Percentiles rank a stretch among this genome's conserved stretches.
phyloP scores from a whole-genome alignment of 73 alveolate species.

The Paramecium biaurelia region DNA sequence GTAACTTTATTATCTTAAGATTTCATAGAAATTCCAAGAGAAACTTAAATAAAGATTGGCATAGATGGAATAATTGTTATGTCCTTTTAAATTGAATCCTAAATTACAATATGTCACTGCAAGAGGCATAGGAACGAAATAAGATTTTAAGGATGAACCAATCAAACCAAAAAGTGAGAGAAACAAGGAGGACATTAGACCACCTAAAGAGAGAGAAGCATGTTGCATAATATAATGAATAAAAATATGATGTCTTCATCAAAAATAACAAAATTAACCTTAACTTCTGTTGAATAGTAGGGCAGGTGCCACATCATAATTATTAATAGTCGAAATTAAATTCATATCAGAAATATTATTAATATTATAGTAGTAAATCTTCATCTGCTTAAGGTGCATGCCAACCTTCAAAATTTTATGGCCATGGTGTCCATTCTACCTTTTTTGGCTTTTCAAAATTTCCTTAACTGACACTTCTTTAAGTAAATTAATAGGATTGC shows the following conservation, averaged over 20 bases:
- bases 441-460: neutral
- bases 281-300: neutral
- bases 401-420: constrained; percentile 21
- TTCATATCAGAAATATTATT: neutral
- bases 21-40: neutral
- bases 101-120: constrained; percentile 34
- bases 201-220: constrained; percentile 17
- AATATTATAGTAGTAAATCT: neutral
- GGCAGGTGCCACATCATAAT: neutral
- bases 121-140: neutral
- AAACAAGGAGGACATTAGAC: constrained; percentile 17
- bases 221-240: constrained; percentile 52
- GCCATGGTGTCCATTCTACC: neutral
- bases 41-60: neutral
- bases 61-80: neutral
- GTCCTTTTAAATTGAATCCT: constrained; percentile 15
- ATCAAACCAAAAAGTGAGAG: neutral
- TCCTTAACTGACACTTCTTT: constrained; percentile 13
- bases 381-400: neutral
- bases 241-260: neutral
- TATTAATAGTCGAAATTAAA: neutral
- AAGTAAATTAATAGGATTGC: neutral
- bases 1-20: neutral
- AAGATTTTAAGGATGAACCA: neutral
- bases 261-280: neutral